These are phyloP conservation scores for Thraustochytrium striatum DNA, from an alignment of 352 stramenopile species.

Conservation along the genomic window DNA sequence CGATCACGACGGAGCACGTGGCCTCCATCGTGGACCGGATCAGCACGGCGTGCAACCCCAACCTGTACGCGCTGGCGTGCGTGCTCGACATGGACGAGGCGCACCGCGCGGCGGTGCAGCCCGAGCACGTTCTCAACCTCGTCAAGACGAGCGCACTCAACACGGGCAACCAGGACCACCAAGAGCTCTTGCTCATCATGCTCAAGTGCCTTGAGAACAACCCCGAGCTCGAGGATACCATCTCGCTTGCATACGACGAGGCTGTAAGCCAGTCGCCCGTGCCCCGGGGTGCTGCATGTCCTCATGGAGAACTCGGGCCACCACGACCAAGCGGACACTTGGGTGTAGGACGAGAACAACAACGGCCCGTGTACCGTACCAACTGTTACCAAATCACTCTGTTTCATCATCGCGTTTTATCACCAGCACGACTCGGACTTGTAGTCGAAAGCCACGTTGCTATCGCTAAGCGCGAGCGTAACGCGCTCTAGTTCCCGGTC, in stretches of 20 bases:
- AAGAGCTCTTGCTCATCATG: conserved; percentile 12
- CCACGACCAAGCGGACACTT: too few species aligned
- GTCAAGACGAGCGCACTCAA: not conserved
- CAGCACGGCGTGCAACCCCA: not conserved
- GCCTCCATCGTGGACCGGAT: not conserved
- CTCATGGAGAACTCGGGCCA: too few species aligned
- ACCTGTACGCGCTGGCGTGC: conserved; percentile 16
- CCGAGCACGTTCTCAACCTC: not conserved
- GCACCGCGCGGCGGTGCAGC: not conserved
- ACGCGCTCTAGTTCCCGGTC: not conserved
- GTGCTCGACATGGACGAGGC: conserved; percentile 20
- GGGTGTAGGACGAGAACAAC: too few species aligned
- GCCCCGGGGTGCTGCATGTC: too few species aligned
- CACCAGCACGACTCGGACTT: too few species aligned
- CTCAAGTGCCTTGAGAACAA: conserved; percentile 37
- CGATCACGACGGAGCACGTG: not conserved
- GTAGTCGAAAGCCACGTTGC: not conserved
- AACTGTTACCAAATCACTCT: too few species aligned
- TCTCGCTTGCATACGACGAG: conserved; percentile 1
- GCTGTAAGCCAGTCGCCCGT: too few species aligned
- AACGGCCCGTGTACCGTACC: too few species aligned
- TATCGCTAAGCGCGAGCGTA: not conserved
- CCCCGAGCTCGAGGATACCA: not conserved
- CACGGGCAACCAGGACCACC: not conserved
- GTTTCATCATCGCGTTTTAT: too few species aligned